These are phyloP conservation scores for Podaxis sp. DNA, from an alignment of 768 basidiomycete species.

Conservation along the genomic window DNA sequence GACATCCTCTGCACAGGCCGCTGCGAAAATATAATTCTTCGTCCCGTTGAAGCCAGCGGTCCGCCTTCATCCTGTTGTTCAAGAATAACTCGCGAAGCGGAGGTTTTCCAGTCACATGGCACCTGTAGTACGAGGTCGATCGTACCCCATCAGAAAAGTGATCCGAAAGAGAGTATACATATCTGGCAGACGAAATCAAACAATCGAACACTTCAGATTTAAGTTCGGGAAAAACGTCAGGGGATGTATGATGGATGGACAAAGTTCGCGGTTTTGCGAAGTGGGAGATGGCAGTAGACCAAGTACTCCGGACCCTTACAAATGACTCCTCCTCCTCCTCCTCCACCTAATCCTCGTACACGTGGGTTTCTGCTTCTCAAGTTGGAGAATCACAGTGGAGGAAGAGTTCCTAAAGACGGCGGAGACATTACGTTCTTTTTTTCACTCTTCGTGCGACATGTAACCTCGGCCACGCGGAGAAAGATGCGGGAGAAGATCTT, in stretches of 20 bases:
- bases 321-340: not conserved
- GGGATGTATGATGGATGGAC: not conserved
- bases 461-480: not conserved
- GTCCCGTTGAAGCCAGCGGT: not conserved
- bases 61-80: not conserved
- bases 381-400: not conserved
- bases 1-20: not conserved
- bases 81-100: not conserved
- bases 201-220: not conserved
- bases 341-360: not conserved
- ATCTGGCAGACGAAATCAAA: not conserved
- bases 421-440: not conserved
- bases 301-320: not conserved
- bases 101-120: conserved; percentile 1
- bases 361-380: not conserved
- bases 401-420: not conserved
- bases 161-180: not conserved
- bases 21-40: not conserved
- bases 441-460: not conserved
- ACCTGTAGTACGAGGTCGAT: not conserved
- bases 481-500: not conserved
- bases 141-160: not conserved
- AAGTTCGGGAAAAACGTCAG: conserved; percentile 1
- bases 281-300: not conserved
- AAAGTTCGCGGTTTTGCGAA: conserved; percentile 6